Evolutionary conservation across 768 basidiomycete species (phyloP), one percentile per base, ranked within the genome.

Genomic region (Lentinula boryana): DNA sequence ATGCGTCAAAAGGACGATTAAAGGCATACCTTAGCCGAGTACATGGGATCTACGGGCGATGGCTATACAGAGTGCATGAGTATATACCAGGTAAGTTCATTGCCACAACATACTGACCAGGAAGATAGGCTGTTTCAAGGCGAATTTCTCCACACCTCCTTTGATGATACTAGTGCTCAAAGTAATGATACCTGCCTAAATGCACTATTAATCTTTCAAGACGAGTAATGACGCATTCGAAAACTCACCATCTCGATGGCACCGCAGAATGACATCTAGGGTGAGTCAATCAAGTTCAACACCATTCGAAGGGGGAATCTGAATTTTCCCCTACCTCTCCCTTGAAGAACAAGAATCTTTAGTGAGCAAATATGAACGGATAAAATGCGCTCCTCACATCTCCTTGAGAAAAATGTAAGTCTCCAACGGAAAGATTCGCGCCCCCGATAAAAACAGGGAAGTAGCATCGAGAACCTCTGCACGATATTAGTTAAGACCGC

Each of bases 331-430:
- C 7, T 75, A 85, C 84, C 74, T 86, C 85, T 60, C 85, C 85
- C 85, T 86, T 56, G 5, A 12, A 38, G 6, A 38, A 38, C 56
- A 63, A 27, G 41, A 12, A 36, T 27, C 3, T 27, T 27, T 27
- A 27, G n/a, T 15, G 18, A 41, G 23, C 5, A 23, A 43, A 41
- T 1, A 15, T 58, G 3, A 9, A 35, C 44, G 31, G 10, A n/a
- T 8, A 16, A 36, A 53, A 9, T 38, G 5, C 15, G 33, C 15
- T 5, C 62, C 74, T 64, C 57, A 76, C 87, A 75, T 91, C 89
- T 21, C 88, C 89, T 69, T 91, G 88, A 15, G 87, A 88, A 71
- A 90, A 91, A 67, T 92, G 89, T 27, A 90, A 74, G 68, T 91
- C 89, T 1, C 89, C 89, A 18, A 91, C 85, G 0, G 89, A 89